Evolutionary conservation across 108 stramenopile genomes (phyloP), one percentile per base, ranked within the genome.

Genomic region (Nitzschia palea): DNA sequence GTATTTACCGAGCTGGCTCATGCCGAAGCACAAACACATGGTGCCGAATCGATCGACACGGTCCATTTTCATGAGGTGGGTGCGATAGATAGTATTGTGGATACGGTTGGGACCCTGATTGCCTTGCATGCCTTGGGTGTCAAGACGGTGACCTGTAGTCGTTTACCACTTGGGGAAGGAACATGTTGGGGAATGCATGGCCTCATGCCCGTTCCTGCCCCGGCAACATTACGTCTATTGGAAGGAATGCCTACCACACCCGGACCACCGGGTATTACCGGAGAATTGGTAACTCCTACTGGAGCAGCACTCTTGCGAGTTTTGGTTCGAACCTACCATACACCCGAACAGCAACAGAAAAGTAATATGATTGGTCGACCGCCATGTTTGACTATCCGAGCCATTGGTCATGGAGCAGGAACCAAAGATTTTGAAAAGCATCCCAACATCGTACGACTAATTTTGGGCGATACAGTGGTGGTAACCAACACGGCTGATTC

Each of bases 41-140:
- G 95, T 8, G 80, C 89, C 18, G 47, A 58, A 2, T 65, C 79
- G 4, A 65, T 82, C 9, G 93, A 96, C 55, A 35, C 80, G 25
- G 95, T 97, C 18, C 94, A 95, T 67, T 97, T 97, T 59, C 97
- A 97, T 67, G 97, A 97, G 67, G 97, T 97, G 0, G 97, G 96
- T 33, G 90, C 93, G 6, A 77, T 96, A 17, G 95, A 96, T 78
- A 88, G 85, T 58, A 95, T 96, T 57, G 87, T 95, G 22, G 95
- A 97, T 80, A 94, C 93, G 18, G 89, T 96, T 20, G 97, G 97
- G 1, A 87, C 94, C 0, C 67, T 95, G 55, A 51, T 91, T 31
- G 94, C 91, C 8, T 61, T 97, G 52, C 71, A 94, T 67, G 62
- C 81, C 42, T 70, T 94, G 43, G 88, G 83, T 33, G 86, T 88